phyloP scores from a whole-genome alignment of 306 rosid species.

The Hylodesmum podocarpum region DNA sequence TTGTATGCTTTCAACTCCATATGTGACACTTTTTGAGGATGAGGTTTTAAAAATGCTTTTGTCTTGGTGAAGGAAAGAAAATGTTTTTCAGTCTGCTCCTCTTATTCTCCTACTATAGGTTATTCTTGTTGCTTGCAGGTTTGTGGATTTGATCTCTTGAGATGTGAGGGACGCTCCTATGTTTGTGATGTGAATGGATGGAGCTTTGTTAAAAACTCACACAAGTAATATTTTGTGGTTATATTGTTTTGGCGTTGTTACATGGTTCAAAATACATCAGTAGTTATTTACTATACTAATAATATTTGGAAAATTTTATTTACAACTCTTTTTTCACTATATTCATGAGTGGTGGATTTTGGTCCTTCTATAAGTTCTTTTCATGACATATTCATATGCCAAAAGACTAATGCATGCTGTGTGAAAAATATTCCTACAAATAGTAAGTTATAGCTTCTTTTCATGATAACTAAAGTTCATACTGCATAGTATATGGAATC shows the following conservation, averaged over 20 bases:
- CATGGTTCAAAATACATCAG: constrained; percentile 14
- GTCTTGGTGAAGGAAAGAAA: not conserved
- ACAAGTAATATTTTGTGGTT: constrained; percentile 64
- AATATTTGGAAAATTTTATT: not conserved
- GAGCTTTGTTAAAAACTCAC: constrained; percentile 96
- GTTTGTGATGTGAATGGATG: constrained; percentile 99
- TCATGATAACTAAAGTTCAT: not conserved
- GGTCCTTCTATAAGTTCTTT: not conserved
- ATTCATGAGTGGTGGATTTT: not conserved
- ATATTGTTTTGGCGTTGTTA: constrained; percentile 14
- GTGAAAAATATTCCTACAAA: not conserved
- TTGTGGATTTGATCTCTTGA: constrained; percentile 96
- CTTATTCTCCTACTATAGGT: constrained; percentile 21
- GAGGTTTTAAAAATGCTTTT: not conserved
- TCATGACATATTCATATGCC: not conserved
- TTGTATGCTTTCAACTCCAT: not conserved
- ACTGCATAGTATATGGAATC: not conserved
- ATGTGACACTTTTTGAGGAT: not conserved
- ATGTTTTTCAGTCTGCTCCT: not conserved
- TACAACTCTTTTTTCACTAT: not conserved
- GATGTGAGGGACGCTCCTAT: constrained; percentile 93
- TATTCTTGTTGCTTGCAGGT: constrained; percentile 57
- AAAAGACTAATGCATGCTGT: constrained; percentile 1
- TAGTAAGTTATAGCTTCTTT: not conserved
- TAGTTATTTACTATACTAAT: not conserved